Evolutionary conservation across 495 filamentous ascomycete species (phyloP).

Genomic region (Hypoxylon subgilvum): DNA sequence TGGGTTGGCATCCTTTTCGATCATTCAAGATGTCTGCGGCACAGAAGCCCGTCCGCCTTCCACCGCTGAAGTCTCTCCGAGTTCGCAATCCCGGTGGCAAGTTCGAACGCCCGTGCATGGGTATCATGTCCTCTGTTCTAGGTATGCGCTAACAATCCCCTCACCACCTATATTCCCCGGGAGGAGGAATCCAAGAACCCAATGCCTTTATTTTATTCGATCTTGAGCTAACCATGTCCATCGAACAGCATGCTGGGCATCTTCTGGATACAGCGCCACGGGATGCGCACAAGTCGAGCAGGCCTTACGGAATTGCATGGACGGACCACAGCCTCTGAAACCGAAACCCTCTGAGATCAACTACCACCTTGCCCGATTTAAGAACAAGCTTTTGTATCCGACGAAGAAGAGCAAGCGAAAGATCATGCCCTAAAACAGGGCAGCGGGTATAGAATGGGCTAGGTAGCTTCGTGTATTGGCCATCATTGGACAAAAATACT

Average conservation of each 20-base stretch:
- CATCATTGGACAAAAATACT: too few species aligned
- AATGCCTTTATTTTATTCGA: conserved; percentile 10
- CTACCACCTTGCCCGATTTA: conserved; percentile 88
- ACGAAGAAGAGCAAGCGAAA: conserved; percentile 70
- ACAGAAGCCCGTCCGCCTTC: conserved; percentile 73
- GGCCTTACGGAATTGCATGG: conserved; percentile 90
- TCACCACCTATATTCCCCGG: neutral
- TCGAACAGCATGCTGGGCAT: conserved; percentile 88
- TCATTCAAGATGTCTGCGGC: conserved; percentile 35
- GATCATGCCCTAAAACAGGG: too few species aligned
- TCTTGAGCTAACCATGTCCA: conserved; percentile 9
- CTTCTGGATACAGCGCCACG: conserved; percentile 71
- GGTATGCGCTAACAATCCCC: conserved; percentile 60
- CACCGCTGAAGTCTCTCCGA: conserved; percentile 82
- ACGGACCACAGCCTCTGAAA: conserved; percentile 71
- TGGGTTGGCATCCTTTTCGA: neutral
- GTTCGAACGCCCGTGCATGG: conserved; percentile 77
- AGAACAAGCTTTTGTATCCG: conserved; percentile 75
- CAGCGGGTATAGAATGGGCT: too few species aligned
- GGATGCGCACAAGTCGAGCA: conserved; percentile 84
- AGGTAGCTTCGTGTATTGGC: too few species aligned
- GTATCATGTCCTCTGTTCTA: conserved; percentile 87
- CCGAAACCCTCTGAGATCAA: conserved; percentile 87
- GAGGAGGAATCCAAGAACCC: neutral
- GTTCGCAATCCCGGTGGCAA: conserved; percentile 80